These are phyloP conservation scores for Paracorniculantispora psalliotae DNA, from an alignment of 2,329 filamentous ascomycete species.

Conservation along the genomic window DNA sequence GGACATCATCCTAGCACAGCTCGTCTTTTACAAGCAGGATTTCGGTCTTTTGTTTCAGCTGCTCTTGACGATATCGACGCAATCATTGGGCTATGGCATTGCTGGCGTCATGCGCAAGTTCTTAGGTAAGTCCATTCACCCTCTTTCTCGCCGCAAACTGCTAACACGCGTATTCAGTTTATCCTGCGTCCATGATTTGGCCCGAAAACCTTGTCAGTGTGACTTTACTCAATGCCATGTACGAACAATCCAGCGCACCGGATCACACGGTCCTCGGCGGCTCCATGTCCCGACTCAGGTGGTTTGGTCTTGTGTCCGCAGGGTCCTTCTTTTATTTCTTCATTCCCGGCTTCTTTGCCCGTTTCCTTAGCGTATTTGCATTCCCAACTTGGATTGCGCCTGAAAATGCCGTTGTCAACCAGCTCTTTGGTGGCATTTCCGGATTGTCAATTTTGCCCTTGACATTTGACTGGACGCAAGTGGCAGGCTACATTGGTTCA, in stretches of 20 bases:
- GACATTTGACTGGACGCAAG: constrained; percentile 73
- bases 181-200: constrained; percentile 71
- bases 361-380: constrained; percentile 65
- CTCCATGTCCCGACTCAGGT: constrained; percentile 59
- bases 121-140: constrained; percentile 39
- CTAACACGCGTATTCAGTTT: constrained; percentile 35
- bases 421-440: constrained; percentile 65
- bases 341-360: constrained; percentile 63
- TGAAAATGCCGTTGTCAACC: constrained; percentile 62
- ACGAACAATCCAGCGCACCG: constrained; percentile 50
- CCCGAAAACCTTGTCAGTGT: constrained; percentile 62
- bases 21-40: constrained; percentile 65
- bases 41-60: constrained; percentile 64
- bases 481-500: constrained; percentile 62
- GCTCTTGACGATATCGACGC: constrained; percentile 61
- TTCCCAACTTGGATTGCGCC: constrained; percentile 69
- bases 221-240: constrained; percentile 67
- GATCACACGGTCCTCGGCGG: constrained; percentile 57
- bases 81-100: constrained; percentile 65
- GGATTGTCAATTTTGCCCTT: constrained; percentile 65
- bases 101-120: constrained; percentile 64
- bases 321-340: constrained; percentile 62
- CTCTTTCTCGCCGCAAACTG: not conserved
- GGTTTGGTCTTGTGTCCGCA: constrained; percentile 55
- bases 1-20: constrained; percentile 66